Base-by-base conservation (phyloP, 108 stramenopile genomes). In the Skeletonema tropicum region DNA sequence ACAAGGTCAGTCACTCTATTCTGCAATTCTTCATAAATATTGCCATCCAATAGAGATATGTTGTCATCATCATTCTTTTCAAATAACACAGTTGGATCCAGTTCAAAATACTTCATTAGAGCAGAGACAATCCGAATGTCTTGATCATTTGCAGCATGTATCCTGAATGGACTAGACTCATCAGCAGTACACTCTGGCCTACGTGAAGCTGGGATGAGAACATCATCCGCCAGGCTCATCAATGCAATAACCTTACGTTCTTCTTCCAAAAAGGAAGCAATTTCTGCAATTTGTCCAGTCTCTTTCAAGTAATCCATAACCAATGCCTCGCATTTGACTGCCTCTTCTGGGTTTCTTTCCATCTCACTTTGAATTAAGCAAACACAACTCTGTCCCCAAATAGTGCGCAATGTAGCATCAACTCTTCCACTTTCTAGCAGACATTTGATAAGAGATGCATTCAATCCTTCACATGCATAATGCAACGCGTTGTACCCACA, bases 401-500 rank as follows among this genome's bases (percentile, higher is more conserved):
- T n/a, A 9, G 80, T 81, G 14, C 64, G 61, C 59, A 74, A 33
- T 31, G 80, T 71, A 14, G 66, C 68, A 70, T 81, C 69, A 19
- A 68, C 68, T 59, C 36, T 66, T n/a, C 61, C 71, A n/a, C 59
- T 69, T 33, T 81, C 64, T 15, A 83, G 31, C 52, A 83, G 64
- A 21, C 72, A 75, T 33, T 74, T 5, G 21, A 83, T 74, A 39
- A 83, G 76, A 0, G 55, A 1, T 7, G 49, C 17, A 52, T 79
- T 79, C 76, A 79, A 69, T 39, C 73, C 73, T 62, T 73, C 73
- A 59, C 82, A 83, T 36, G 77, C 73, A 63, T 74, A 74, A 64
- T 79, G 77, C 77, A 83, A 57, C 12, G 82, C 77, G 33, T 57
- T 83, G 49, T 79, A 74, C n/a, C 77, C 82, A 59, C 72, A 69